These are phyloP conservation scores for Aspergillus caelatus DNA, from an alignment of 2,329 filamentous ascomycete genomes.

Conservation along the genomic window DNA sequence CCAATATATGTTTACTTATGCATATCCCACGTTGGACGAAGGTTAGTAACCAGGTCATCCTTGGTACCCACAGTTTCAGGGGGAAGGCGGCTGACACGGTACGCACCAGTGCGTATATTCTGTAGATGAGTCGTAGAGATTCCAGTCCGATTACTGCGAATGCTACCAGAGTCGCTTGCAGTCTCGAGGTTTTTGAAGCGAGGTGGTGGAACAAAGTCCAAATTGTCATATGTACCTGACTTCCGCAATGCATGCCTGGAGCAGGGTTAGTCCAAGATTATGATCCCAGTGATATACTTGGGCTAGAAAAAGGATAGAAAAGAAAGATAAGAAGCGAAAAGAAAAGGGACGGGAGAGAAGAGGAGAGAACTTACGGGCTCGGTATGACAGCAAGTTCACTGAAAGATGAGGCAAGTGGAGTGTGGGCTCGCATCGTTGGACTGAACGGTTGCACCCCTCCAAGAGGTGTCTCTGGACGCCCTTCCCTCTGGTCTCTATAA, in stretches of 20 bases:
- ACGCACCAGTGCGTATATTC: slow-evolving; percentile 79
- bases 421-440: slow-evolving; percentile 70
- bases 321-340: neutral
- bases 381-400: slow-evolving; percentile 85
- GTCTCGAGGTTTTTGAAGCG: slow-evolving; percentile 49
- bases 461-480: slow-evolving; percentile 64
- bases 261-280: slow-evolving; percentile 19
- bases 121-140: slow-evolving; percentile 71
- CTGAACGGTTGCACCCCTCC: slow-evolving; percentile 69
- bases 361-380: slow-evolving; percentile 74
- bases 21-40: slow-evolving; percentile 61
- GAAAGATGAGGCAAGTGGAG: slow-evolving; percentile 79
- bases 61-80: slow-evolving; percentile 78
- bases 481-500: slow-evolving; percentile 68
- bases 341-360: neutral
- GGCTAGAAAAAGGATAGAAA: neutral
- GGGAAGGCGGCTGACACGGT: slow-evolving; percentile 82
- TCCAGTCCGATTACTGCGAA: slow-evolving; percentile 73
- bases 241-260: slow-evolving; percentile 51
- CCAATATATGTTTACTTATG: slow-evolving; percentile 25
- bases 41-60: slow-evolving; percentile 64
- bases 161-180: slow-evolving; percentile 51
- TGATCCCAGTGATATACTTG: neutral
- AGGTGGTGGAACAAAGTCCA: slow-evolving; percentile 54
- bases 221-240: slow-evolving; percentile 51